Evolutionary conservation across 164 flowering plant species (phyloP), one percentile per base, ranked within the genome.

Genomic region (Tetracentron sinense): DNA sequence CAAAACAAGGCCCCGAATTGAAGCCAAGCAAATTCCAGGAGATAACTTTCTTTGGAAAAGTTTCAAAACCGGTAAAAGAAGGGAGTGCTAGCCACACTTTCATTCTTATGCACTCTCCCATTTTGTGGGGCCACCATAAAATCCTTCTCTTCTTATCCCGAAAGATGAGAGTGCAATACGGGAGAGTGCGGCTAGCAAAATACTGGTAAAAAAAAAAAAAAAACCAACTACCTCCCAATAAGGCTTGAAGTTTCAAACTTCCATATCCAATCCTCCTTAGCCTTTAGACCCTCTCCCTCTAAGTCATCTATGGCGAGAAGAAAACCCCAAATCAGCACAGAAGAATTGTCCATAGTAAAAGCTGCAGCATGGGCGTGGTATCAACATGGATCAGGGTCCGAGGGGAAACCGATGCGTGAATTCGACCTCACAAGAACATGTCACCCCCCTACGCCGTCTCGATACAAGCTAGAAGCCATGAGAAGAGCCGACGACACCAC

Each of bases 351-450:
- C 0, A 1, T 69, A 2, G 78, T 73, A 0, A 88, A 78, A 59
- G 85, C 90, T 0, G 89, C 94, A 4, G 90, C 94, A 57, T 85
- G 89, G 94, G 90, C 90, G 0, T 81, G 94, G 90, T 76, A 77
- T 62, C 75, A 81, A 29, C 94, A 51, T 22, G 82, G 88, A 1
- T 83, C 84, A 5, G 85, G 80, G 1, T 64, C 72, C 0, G 81
- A 77, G 1, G 72, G 72, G 1, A 74, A 67, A 47, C 55, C 78
- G 0, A 52, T 61, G 30, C 46, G 58, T 2, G 87, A 86, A 27
- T 75, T 65, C 58, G 67, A 68, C 6, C 30, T 62, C 31, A 44
- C 68, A 19, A 71, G 78, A 44, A 44, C 65, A 1, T 61, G 27
- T 0, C 60, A 44, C 6, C 42, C 49, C 20, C 68, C 70, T 2